phyloP scores from a whole-genome alignment of 1,139 yeast genomes.

The Sugiyamaella neomexicana region DNA sequence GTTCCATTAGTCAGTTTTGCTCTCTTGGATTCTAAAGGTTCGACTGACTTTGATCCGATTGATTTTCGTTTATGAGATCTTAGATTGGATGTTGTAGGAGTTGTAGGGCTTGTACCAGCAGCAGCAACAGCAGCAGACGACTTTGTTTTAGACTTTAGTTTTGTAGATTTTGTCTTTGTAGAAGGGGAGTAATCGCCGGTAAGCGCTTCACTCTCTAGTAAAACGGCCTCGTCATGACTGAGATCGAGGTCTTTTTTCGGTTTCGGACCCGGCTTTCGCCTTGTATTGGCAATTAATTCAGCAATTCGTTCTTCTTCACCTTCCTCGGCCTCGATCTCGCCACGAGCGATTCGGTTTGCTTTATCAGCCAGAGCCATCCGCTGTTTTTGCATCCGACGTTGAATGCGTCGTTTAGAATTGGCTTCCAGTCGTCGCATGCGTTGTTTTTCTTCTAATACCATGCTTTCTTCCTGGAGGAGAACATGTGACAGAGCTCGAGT shows the following conservation, averaged over 20 bases:
- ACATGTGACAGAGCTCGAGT: constrained; percentile 20
- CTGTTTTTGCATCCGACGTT: constrained; percentile 15
- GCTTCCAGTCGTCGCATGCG: constrained; percentile 14
- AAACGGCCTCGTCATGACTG: constrained; percentile 1
- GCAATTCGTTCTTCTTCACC: constrained; percentile 16
- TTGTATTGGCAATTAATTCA: background rate
- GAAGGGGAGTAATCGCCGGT: background rate
- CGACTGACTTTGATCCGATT: background rate
- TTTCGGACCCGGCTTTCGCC: constrained; percentile 11
- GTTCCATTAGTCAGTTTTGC: constrained; percentile 8
- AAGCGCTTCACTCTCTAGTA: background rate
- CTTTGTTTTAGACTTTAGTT: constrained; percentile 3
- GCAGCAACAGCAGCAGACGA: background rate
- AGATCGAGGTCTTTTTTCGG: constrained; percentile 7
- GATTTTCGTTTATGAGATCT: constrained; percentile 10
- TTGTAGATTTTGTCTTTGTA: constrained; percentile 3
- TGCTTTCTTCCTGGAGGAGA: constrained; percentile 12
- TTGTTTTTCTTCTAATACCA: constrained; percentile 12
- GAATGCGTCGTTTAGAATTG: constrained; percentile 13
- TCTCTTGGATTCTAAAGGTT: constrained; percentile 2
- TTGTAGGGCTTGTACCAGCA: background rate
- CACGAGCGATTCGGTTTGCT: constrained; percentile 7
- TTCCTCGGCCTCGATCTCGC: constrained; percentile 16
- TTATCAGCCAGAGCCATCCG: constrained; percentile 10
- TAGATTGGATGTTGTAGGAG: no score